phyloP scores from a whole-genome alignment of 768 basidiomycete species.

The Tylopilus cervinicoccineus region DNA sequence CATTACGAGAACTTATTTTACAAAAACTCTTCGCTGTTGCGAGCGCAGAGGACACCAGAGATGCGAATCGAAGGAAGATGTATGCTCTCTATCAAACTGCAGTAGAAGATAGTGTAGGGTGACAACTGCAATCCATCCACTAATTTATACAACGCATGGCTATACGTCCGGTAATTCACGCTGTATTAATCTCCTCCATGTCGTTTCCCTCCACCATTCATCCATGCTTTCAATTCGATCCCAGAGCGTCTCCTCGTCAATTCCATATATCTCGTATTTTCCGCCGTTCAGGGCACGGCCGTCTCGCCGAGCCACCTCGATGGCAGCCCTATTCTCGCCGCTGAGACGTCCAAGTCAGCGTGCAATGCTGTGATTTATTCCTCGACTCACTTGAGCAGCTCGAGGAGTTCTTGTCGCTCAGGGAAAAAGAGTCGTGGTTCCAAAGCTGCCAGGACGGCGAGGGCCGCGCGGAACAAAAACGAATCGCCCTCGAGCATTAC shows the following conservation, averaged over 20 bases:
- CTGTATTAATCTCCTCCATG: constrained; percentile 78
- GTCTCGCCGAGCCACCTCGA: constrained; percentile 79
- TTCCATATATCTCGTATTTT: constrained; percentile 83
- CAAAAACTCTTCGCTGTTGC: constrained; percentile 69
- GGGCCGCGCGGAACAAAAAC: constrained; percentile 79
- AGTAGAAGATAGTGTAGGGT: constrained; percentile 37
- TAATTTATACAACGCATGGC: not conserved
- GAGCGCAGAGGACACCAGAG: constrained; percentile 67
- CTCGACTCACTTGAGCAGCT: constrained; percentile 60
- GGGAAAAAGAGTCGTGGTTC: constrained; percentile 90
- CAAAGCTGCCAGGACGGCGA: constrained; percentile 79
- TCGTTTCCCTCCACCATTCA: constrained; percentile 92
- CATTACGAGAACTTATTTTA: constrained; percentile 55
- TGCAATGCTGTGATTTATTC: constrained; percentile 1
- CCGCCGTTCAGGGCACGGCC: constrained; percentile 58
- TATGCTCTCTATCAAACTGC: constrained; percentile 75
- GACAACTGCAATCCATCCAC: constrained; percentile 5
- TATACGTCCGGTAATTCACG: constrained; percentile 78
- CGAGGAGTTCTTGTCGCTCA: constrained; percentile 71
- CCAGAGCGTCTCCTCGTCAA: constrained; percentile 85
- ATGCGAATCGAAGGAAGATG: constrained; percentile 77
- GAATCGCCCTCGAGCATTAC: constrained; percentile 85
- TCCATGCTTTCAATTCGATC: constrained; percentile 77
- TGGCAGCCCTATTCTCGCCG: constrained; percentile 78
- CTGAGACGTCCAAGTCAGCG: constrained; percentile 35